Percentiles rank a stretch among this genome's conserved stretches.
phyloP scores from a whole-genome alignment of 805 yeast species.

The Sugiyamaella valdiviana region DNA sequence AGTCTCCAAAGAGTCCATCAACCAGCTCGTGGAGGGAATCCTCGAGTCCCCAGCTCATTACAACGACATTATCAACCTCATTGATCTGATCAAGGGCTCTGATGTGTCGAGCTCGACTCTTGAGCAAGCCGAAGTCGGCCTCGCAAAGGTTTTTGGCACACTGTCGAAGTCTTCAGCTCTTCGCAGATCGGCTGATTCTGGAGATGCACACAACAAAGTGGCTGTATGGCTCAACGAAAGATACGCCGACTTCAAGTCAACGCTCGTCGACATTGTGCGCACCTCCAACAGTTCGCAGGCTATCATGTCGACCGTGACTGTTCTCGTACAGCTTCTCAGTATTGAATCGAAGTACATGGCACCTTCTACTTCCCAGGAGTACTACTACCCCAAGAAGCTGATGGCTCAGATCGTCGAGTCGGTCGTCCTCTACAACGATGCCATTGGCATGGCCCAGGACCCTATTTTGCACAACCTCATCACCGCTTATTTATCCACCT shows the following conservation, averaged over 20 bases:
- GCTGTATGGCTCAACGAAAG: slow-evolving; percentile 57
- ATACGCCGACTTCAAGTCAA: slow-evolving; percentile 48
- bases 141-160: slow-evolving; percentile 45
- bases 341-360: slow-evolving; percentile 47
- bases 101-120: slow-evolving; percentile 1
- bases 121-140: slow-evolving; percentile 27
- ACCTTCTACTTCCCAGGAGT: slow-evolving; percentile 42
- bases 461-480: neutral
- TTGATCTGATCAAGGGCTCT: slow-evolving; percentile 35
- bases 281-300: slow-evolving; percentile 8
- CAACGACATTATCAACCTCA: slow-evolving; percentile 47
- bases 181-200: slow-evolving; percentile 31
- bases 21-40: slow-evolving; percentile 19
- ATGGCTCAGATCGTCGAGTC: slow-evolving; percentile 37
- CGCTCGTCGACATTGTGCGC: slow-evolving; percentile 39
- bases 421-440: slow-evolving; percentile 53
- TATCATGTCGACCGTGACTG: slow-evolving; percentile 19
- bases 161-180: slow-evolving; percentile 41
- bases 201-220: slow-evolving; percentile 41
- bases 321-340: slow-evolving; percentile 40
- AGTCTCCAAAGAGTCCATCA: neutral
- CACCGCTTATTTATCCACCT: slow-evolving; percentile 18
- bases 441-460: slow-evolving; percentile 36
- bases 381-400: slow-evolving; percentile 58
- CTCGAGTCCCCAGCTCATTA: slow-evolving; percentile 43